Evolutionary conservation across 2,329 filamentous ascomycete species (phyloP), one percentile per base, ranked within the genome.

Genomic region (Phialocephala sp.): DNA sequence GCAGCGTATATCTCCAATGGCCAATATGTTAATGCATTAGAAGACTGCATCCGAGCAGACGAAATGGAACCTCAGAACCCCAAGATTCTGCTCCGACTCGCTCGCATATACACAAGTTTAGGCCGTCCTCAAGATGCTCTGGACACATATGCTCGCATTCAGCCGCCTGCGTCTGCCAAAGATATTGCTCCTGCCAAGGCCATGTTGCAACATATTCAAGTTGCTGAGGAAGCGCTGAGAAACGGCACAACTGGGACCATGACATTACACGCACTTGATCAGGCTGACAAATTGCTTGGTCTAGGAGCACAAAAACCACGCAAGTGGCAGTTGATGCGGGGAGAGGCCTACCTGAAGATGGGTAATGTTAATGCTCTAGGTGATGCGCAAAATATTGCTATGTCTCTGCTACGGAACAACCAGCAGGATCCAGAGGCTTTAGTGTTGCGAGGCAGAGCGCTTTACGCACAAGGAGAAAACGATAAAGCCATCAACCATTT

Each of bases 401-500:
- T 97, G 87, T 87, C 87, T 2, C 80, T 99, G 72, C 84, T 99
- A 68, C 88, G 95, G 61, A 84, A 86, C 76, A 98, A 98, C 81
- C 93, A 84, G 77, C 91, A 94, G 76, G 95, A 99, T 75, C 94
- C 95, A 1, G 95, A 99, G 80, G 95, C 94, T 1, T 82, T 99
- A 69, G 92, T 97, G 6, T 86, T 99, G 60, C 88, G 94, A 57
- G 95, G 94, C 27, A 88, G 93, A 69, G 91, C 93, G 18, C 85
- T 97, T 59, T 98, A 98, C 74, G 90, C 89, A 4, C 92, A 95
- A 77, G 95, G 95, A 36, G 95, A 99, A 72, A 97, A 97, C 75
- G 92, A 96, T 2, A 97, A 97, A 83, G 94, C 95, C 1, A 86
- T 97, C 52, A 91, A 94, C 76, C 92, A 96, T 78, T 95, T 98